phyloP scores from a whole-genome alignment of 345 rosid species.

The Reutealis trisperma region DNA sequence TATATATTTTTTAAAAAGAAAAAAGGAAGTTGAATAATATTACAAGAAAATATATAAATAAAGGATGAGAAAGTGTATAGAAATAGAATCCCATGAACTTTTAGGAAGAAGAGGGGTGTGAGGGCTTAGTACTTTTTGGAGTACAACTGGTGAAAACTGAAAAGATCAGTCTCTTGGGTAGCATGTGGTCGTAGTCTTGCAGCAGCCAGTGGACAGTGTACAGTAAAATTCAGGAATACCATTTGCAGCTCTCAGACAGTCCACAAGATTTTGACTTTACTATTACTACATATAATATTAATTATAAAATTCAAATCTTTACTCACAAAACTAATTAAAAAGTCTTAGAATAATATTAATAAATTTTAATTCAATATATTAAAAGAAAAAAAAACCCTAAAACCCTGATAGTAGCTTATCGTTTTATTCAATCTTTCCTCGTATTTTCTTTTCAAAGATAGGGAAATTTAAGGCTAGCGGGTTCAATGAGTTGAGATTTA shows the following conservation, averaged over 20 bases:
- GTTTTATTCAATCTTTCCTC: neutral
- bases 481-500: conserved; percentile 11
- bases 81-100: neutral
- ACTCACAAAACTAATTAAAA: too few relatives aligned
- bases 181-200: conserved; percentile 19
- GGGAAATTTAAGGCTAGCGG: neutral
- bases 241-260: neutral
- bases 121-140: neutral
- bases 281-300: neutral
- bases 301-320: too few relatives aligned
- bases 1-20: too few relatives aligned
- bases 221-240: conserved; percentile 8
- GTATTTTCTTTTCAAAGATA: neutral
- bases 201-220: conserved; percentile 5
- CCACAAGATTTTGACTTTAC: conserved; percentile 10
- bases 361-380: neutral
- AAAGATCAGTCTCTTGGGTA: conserved; percentile 17
- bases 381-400: neutral
- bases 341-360: neutral
- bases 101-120: neutral
- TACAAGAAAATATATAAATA: neutral
- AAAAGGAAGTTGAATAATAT: too few relatives aligned
- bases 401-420: too few relatives aligned
- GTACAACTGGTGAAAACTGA: conserved; percentile 11
- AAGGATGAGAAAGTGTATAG: too few relatives aligned